Evolutionary conservation across 768 basidiomycete genomes (phyloP).

Genomic region (Heimioporus sp.): DNA sequence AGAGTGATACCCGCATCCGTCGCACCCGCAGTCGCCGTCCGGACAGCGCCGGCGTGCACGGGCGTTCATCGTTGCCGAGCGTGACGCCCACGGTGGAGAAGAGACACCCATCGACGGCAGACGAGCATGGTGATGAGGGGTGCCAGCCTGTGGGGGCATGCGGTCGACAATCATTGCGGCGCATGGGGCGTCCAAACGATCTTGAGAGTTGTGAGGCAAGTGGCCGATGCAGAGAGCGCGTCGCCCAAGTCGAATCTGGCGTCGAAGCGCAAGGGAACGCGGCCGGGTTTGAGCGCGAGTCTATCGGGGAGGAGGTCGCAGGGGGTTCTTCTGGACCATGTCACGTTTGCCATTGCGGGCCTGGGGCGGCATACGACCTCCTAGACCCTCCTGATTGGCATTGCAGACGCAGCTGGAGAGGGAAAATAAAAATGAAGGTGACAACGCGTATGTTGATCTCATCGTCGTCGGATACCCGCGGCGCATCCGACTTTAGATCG

Average conservation of each 20-base stretch:
- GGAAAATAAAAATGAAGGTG: no score
- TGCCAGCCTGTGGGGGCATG: no score
- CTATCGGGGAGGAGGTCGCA: constrained; percentile 8
- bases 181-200: constrained; percentile 55
- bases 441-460: no score
- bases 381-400: no score
- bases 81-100: constrained; percentile 55
- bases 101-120: constrained; percentile 13
- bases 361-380: constrained; percentile 10
- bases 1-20: constrained; percentile 5
- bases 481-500: no score
- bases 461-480: no score
- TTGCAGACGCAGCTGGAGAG: no score
- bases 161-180: constrained; percentile 45
- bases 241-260: constrained; percentile 57
- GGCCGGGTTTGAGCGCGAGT: constrained; percentile 15
- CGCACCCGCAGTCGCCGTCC: constrained; percentile 27
- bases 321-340: background rate
- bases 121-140: constrained; percentile 19
- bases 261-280: constrained; percentile 37
- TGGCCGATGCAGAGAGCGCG: constrained; percentile 66
- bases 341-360: background rate
- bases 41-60: constrained; percentile 44
- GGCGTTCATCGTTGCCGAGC: constrained; percentile 65
- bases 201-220: constrained; percentile 71